Evolutionary conservation across 345 rosid species (phyloP), one percentile per base, ranked within the genome.

Genomic region (Trapa bicornis): DNA sequence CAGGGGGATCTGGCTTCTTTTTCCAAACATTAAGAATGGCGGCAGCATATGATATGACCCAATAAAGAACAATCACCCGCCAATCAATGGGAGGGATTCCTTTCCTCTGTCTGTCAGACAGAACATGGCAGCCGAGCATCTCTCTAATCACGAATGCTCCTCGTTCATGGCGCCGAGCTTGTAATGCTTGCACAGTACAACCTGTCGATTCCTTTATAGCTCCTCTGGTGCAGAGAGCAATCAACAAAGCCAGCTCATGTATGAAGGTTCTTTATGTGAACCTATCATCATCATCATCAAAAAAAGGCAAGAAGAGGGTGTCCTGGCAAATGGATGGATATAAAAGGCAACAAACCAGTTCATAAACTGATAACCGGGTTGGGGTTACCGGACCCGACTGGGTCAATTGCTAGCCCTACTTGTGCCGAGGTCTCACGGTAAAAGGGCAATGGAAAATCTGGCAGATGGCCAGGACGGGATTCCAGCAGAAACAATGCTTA

Each of bases 1-100:
- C 0, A 1, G 3, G 17, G n/a, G 60, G 2, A n/a, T 1, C 16
- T 52, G 17, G 16, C 43, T 41, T 41, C 2, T 33, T 7, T n/a
- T 52, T 15, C 57, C 17, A 16, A 52, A 22, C 22, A 35, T 4
- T 22, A 54, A 54, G 35, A 8, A 41, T 41, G 43, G 2, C 43
- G 33, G 22, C 60, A 54, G 60, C 60, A 54, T 54, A 54, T 22
- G 60, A 54, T 54, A 54, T 22, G 60, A 54, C 60, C 35, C 57
- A 22, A 35, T 5, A n/a, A 1, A 4, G n/a, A 15, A 8, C 60
- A 54, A 54, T 54, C 60, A 54, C 22, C 33, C 6, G 60, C n/a
- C 60, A 54, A 54, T 54, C 60, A 54, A 54, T 5, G 60, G 1
- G 14, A 15, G 29, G 29, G 29, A 22, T 22, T 22, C 29, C 29